Conservation (phyloP, 352 stramenopile species). For the Elongisporangium anandrum region DNA sequence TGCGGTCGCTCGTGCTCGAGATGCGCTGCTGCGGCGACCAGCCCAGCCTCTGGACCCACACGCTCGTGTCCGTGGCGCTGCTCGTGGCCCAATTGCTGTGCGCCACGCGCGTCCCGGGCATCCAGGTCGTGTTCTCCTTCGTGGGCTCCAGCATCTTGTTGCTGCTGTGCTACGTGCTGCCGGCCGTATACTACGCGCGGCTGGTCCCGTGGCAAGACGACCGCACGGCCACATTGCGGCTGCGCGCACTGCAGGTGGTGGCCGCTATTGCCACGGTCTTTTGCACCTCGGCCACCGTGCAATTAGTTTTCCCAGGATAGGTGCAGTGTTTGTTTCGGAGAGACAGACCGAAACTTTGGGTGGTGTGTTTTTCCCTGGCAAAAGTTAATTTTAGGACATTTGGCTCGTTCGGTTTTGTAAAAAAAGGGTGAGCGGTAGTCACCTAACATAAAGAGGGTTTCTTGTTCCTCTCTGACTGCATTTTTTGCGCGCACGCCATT, state of each 20-base stretch:
- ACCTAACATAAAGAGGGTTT: too few relatives aligned
- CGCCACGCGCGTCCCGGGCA: conserved; percentile 47
- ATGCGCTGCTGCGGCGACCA: conserved; percentile 29
- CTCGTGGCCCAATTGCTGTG: conserved; percentile 43
- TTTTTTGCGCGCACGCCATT: too few relatives aligned
- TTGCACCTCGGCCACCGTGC: conserved; percentile 51
- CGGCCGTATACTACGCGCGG: conserved; percentile 47
- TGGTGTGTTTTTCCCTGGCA: too few relatives aligned
- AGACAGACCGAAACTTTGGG: too few relatives aligned
- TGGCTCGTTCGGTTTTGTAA: too few relatives aligned
- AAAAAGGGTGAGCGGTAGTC: too few relatives aligned
- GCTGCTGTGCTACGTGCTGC: conserved; percentile 72
- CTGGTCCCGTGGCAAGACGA: conserved; percentile 39
- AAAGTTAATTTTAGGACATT: too few relatives aligned
- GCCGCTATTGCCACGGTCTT: conserved; percentile 41
- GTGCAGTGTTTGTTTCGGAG: too few relatives aligned
- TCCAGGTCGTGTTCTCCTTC: conserved; percentile 75
- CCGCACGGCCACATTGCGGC: conserved; percentile 14
- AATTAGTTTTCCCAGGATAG: conserved; percentile 18
- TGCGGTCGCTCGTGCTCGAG: conserved; percentile 60
- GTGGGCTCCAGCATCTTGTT: conserved; percentile 68
- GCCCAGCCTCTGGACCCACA: conserved; percentile 15
- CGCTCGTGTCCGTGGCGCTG: conserved; percentile 33
- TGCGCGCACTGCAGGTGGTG: conserved; percentile 24
- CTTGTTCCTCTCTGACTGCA: too few relatives aligned